Evolutionary conservation across 257 asterid species (phyloP), one percentile per base, ranked within the genome.

Genomic region (Verbascum thapsus): DNA sequence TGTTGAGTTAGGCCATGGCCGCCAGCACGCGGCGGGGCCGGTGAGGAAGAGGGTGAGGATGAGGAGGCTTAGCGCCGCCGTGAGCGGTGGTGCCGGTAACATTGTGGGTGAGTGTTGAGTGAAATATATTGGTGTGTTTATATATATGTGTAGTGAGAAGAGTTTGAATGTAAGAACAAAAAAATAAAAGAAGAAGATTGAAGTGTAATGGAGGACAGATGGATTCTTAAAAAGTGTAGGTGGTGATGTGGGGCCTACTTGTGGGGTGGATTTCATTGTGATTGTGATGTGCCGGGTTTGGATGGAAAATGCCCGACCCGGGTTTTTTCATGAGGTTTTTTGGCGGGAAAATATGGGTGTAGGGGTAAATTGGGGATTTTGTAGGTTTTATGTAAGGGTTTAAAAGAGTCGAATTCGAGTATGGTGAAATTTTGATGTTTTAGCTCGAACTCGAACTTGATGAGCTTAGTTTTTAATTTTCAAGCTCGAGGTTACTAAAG

Each of bases 1-100:
- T 3, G 96, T 74, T 12, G 85, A 52, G 70, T 81, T 87, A 44
- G 88, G 91, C 95, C 94, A 88, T 10, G 96, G 96, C 23, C 96
- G 95, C 95, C 94, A 86, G 6, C 73, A 83, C 7, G 10, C 26
- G 22, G 54, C 74, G 43, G 80, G 73, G 3, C 20, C 55, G 38
- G 77, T 15, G 47, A 69, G 50, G 63, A 72, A 40, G 66, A 76
- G 19, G 47, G 70, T 1, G 23, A 76, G 22, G 34, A 73, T 13
- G 58, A 75, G 56, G 13, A 64, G 49, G 2, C 39, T 16, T 12
- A 73, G 61, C 15, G 70, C 48, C 17, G 70, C 78, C 63, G 53
- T 42, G 70, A 72, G 66, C 2, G 64, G 58, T 49, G 49, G 58
- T 18, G 81, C 11, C 19, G 58, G 61, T 19, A 74, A 5, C 75